phyloP scores from a whole-genome alignment of 1,284 basidiomycete species.

The Coniferiporia sulphurascens region DNA sequence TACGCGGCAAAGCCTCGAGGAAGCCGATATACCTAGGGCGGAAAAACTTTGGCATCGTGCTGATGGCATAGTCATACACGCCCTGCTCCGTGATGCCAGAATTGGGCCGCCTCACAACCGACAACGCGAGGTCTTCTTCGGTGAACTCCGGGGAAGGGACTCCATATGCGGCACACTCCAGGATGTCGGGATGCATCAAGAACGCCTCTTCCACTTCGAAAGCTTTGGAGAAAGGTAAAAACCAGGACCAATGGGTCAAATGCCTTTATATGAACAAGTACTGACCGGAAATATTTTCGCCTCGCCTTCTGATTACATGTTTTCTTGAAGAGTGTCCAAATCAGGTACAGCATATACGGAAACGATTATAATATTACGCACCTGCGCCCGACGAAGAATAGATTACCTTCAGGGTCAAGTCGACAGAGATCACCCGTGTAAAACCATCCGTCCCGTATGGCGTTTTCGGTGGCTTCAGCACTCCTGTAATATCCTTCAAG shows the following conservation, averaged over 20 bases:
- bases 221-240: not conserved
- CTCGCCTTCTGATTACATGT: constrained; percentile 9
- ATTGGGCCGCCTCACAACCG: constrained; percentile 1
- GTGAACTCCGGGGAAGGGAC: constrained; percentile 10
- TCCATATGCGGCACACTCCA: constrained; percentile 13
- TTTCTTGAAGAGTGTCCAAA: not conserved
- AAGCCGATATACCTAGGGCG: constrained; percentile 10
- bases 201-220: constrained; percentile 14
- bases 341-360: not conserved
- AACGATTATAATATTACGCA: not conserved
- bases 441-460: constrained; percentile 5
- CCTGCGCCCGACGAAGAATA: constrained; percentile 13
- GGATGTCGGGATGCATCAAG: constrained; percentile 9
- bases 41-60: constrained; percentile 1
- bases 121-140: constrained; percentile 8
- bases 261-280: not conserved
- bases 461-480: not conserved
- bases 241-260: not conserved
- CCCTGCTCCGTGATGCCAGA: not conserved
- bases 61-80: constrained; percentile 4
- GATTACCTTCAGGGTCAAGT: constrained; percentile 6
- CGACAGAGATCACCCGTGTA: constrained; percentile 10
- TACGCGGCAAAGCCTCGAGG: constrained; percentile 3
- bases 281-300: constrained; percentile 14
- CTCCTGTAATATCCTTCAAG: constrained; percentile 10